These are phyloP conservation scores for Lanmaoa rubissima DNA, from an alignment of 768 basidiomycete species.

Conservation along the genomic window DNA sequence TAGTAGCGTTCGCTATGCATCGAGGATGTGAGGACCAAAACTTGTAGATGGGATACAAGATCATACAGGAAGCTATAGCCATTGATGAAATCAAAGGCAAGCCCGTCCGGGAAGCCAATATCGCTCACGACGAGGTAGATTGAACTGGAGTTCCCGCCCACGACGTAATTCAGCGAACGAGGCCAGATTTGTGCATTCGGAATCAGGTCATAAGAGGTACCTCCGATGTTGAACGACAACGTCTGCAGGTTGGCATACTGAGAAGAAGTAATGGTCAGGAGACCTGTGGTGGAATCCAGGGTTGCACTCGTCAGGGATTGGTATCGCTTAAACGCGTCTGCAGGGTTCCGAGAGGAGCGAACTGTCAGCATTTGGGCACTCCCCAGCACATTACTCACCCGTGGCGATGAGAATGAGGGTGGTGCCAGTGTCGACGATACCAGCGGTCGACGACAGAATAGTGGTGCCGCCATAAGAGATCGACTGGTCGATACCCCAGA, in stretches of 20 bases:
- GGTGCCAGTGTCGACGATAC: constrained; percentile 36
- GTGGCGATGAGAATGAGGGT: constrained; percentile 30
- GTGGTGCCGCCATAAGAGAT: constrained; percentile 25
- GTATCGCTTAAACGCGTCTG: constrained; percentile 28
- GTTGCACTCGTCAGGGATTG: constrained; percentile 23
- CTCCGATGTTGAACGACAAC: constrained; percentile 28
- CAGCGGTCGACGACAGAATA: constrained; percentile 28
- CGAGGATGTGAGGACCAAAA: not conserved
- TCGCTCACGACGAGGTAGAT: constrained; percentile 31
- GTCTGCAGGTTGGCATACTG: constrained; percentile 25
- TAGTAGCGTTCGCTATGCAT: constrained; percentile 32
- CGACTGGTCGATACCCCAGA: constrained; percentile 35
- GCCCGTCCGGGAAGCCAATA: constrained; percentile 9
- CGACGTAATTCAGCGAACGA: constrained; percentile 23
- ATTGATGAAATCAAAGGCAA: constrained; percentile 19
- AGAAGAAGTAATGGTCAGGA: constrained; percentile 24
- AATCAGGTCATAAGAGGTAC: constrained; percentile 8
- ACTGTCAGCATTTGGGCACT: not conserved
- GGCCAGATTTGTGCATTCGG: constrained; percentile 37
- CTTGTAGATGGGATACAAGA: not conserved
- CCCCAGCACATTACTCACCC: constrained; percentile 1
- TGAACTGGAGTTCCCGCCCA: constrained; percentile 25
- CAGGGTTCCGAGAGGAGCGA: not conserved
- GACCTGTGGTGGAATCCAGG: constrained; percentile 26
- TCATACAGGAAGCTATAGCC: constrained; percentile 16